Percentiles rank a stretch among this genome's conserved stretches.
Evolutionary conservation across 1,139 yeast genomes (phyloP).

Genomic region (Blastobotrys petasosporus): DNA sequence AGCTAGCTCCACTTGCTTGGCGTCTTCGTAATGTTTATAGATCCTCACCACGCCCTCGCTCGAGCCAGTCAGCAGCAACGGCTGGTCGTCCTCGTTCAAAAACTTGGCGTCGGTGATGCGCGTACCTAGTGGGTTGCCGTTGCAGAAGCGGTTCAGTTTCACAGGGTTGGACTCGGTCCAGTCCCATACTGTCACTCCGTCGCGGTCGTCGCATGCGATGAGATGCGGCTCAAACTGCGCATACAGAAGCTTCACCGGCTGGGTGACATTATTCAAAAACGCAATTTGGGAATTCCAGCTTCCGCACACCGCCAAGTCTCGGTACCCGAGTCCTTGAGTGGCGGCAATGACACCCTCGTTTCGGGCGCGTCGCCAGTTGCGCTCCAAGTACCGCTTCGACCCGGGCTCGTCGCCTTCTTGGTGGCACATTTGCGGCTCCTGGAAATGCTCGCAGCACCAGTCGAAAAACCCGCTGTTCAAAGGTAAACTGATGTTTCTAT

Average conservation of each 20-base stretch:
- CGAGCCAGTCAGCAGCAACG: constrained; percentile 79
- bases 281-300: constrained; percentile 72
- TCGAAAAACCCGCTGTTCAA: constrained; percentile 73
- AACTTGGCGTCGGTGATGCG: constrained; percentile 81
- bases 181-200: constrained; percentile 81
- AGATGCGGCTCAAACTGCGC: constrained; percentile 87
- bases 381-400: constrained; percentile 72
- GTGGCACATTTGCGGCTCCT: constrained; percentile 91
- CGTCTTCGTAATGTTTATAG: constrained; percentile 66
- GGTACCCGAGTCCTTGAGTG: constrained; percentile 68
- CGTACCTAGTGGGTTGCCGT: constrained; percentile 82
- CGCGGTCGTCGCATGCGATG: constrained; percentile 78
- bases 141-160: constrained; percentile 64
- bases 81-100: constrained; percentile 86
- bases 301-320: constrained; percentile 75
- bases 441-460: constrained; percentile 86
- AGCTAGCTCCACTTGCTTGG: constrained; percentile 53
- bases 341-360: constrained; percentile 81
- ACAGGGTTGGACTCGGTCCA: constrained; percentile 52
- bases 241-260: constrained; percentile 71
- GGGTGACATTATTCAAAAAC: constrained; percentile 65
- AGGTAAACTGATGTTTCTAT: constrained; percentile 37
- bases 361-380: constrained; percentile 85
- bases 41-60: constrained; percentile 90
- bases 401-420: constrained; percentile 92